Evolutionary conservation across 495 filamentous ascomycete genomes (phyloP).

Genomic region (Stereocaulon alpinum): DNA sequence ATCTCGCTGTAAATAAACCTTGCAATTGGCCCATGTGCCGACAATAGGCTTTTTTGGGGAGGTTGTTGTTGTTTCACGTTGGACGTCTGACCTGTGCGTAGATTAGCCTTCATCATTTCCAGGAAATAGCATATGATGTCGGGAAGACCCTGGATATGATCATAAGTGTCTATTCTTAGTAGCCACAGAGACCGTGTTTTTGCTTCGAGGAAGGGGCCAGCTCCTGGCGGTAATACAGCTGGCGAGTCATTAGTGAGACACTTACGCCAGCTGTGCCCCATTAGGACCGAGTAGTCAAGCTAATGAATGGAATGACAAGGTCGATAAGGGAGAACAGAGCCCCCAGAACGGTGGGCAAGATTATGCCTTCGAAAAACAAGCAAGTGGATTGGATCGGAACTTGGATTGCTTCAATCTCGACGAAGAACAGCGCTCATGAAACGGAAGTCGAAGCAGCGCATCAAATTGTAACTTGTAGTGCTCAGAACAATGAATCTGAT

Average conservation of each 20-base stretch:
- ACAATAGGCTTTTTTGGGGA: not conserved
- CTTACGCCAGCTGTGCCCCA: not conserved
- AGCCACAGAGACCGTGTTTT: not conserved
- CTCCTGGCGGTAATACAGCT: not conserved
- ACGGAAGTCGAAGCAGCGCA: too few species aligned
- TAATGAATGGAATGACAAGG: not conserved
- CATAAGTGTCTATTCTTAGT: not conserved
- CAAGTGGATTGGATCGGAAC: not conserved
- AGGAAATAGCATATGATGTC: not conserved
- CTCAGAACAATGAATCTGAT: too few species aligned
- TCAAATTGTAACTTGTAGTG: too few species aligned
- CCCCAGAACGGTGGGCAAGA: too few species aligned
- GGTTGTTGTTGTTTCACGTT: not conserved
- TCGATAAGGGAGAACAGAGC: not conserved
- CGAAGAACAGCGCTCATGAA: too few species aligned
- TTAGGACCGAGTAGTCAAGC: not conserved
- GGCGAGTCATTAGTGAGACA: not conserved
- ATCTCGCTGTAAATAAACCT: not conserved
- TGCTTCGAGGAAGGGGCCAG: slow-evolving; percentile 2
- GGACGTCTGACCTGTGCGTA: not conserved
- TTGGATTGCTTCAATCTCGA: not conserved
- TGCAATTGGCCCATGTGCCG: not conserved
- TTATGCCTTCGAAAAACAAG: not conserved
- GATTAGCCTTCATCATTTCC: not conserved
- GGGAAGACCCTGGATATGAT: not conserved